phyloP scores from a whole-genome alignment of 2,329 filamentous ascomycete genomes.

The Didymella segeticola region DNA sequence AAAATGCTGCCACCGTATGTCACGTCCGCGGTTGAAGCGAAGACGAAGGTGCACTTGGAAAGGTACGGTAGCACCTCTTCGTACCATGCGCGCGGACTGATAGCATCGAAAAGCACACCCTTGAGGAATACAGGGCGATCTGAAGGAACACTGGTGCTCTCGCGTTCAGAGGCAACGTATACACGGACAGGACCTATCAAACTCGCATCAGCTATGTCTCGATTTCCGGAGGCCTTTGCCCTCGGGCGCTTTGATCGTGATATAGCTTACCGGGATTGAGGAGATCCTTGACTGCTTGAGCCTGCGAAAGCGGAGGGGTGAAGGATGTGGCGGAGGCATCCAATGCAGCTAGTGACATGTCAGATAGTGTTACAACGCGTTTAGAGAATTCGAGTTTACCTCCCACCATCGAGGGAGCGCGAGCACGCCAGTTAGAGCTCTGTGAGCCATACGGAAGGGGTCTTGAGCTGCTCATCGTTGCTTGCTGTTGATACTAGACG shows the following conservation, averaged over 20 bases:
- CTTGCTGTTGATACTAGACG: neutral
- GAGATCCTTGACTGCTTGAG: neutral
- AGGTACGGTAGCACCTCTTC: constrained; percentile 22
- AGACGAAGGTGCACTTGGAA: constrained; percentile 14
- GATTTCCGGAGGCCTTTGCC: too few relatives aligned
- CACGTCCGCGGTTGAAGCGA: constrained; percentile 22
- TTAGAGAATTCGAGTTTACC: neutral
- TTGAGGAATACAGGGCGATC: constrained; percentile 22
- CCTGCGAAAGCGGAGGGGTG: neutral
- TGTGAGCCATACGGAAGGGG: neutral
- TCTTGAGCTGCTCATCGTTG: neutral
- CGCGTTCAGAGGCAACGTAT: constrained; percentile 21
- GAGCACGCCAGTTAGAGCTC: neutral
- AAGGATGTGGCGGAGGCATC: neutral
- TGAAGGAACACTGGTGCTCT: constrained; percentile 1
- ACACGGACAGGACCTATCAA: constrained; percentile 14
- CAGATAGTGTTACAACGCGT: neutral
- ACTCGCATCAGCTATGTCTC: neutral
- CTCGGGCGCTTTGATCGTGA: too few relatives aligned
- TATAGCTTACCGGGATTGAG: neutral
- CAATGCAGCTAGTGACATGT: neutral
- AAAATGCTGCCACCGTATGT: constrained; percentile 19
- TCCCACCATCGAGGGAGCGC: neutral
- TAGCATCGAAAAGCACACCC: neutral
- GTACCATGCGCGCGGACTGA: constrained; percentile 11